A percentile compares a stretch with the other conserved stretches of the same genome.
Evolutionary conservation across 1,284 basidiomycete genomes (phyloP).

Genomic region (Ustilago esculenta): DNA sequence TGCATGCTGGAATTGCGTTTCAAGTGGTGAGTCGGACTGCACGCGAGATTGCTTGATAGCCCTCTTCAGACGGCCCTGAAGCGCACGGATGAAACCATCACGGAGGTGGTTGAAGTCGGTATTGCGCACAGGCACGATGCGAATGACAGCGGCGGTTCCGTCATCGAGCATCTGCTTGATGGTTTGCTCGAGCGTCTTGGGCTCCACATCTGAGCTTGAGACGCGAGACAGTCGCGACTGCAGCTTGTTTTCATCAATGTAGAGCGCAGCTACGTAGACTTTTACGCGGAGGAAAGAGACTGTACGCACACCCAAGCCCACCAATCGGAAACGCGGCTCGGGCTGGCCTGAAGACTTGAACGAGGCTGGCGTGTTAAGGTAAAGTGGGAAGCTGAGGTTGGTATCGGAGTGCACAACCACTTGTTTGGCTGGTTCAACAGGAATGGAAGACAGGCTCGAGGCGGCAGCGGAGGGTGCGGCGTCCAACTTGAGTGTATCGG

Average conservation of each 20-base stretch:
- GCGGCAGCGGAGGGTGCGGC: constrained; percentile 10
- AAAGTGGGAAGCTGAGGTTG: constrained; percentile 31
- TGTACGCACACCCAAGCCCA: constrained; percentile 83
- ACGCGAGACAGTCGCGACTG: background rate
- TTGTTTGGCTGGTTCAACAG: constrained; percentile 11
- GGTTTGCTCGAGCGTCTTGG: constrained; percentile 26
- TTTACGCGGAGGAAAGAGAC: constrained; percentile 82
- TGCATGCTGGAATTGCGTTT: constrained; percentile 59
- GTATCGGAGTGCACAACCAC: constrained; percentile 37
- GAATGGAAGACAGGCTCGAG: constrained; percentile 4
- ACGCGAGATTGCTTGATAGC: constrained; percentile 61
- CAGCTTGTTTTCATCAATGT: constrained; percentile 74
- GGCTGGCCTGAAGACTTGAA: constrained; percentile 36
- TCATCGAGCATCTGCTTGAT: constrained; percentile 40
- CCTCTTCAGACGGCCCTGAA: constrained; percentile 75
- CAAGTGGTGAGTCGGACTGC: constrained; percentile 6
- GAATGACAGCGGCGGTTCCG: constrained; percentile 44
- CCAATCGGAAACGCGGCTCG: constrained; percentile 70
- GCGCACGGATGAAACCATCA: constrained; percentile 80
- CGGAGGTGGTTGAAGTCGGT: constrained; percentile 84
- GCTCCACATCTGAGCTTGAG: background rate
- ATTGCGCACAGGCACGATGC: constrained; percentile 77
- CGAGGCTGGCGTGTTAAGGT: constrained; percentile 26
- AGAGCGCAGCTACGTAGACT: constrained; percentile 86
- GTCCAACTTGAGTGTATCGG: constrained; percentile 15